These are phyloP conservation scores for Euphorbia schlechtendalii DNA, from an alignment of 441 rosid species.

Conservation along the genomic window DNA sequence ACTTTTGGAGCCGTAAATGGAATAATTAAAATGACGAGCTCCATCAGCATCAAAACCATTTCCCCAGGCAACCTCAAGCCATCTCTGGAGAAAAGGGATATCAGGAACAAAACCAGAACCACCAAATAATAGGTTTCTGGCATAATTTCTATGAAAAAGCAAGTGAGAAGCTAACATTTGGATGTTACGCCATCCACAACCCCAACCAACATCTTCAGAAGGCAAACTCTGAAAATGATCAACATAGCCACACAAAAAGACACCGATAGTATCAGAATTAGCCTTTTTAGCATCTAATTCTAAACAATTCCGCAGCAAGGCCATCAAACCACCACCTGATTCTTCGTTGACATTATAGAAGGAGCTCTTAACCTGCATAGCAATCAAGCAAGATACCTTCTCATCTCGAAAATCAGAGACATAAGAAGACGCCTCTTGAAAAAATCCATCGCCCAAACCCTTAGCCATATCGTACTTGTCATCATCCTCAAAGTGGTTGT, in stretches of 20 bases:
- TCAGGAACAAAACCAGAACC: slow-evolving; percentile 73
- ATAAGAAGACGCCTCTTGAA: slow-evolving; percentile 23
- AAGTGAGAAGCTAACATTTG: slow-evolving; percentile 76
- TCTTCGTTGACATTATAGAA: slow-evolving; percentile 33
- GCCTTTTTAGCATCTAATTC: slow-evolving; percentile 34
- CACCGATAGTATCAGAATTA: slow-evolving; percentile 18
- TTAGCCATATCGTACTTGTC: slow-evolving; percentile 26
- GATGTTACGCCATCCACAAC: slow-evolving; percentile 83
- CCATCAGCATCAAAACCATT: slow-evolving; percentile 64
- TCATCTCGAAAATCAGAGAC: not conserved
- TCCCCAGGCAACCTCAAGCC: slow-evolving; percentile 81
- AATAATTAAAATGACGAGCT: slow-evolving; percentile 46
- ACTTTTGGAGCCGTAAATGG: slow-evolving; percentile 41
- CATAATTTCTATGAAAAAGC: slow-evolving; percentile 44
- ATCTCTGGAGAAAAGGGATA: slow-evolving; percentile 54
- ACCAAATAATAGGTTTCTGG: slow-evolving; percentile 44
- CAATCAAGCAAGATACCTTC: slow-evolving; percentile 32
- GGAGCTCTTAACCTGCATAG: slow-evolving; percentile 37
- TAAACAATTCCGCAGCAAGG: slow-evolving; percentile 41
- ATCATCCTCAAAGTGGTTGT: too few species aligned
- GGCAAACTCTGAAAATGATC: slow-evolving; percentile 57
- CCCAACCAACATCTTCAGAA: slow-evolving; percentile 67
- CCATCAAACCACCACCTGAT: slow-evolving; percentile 42
- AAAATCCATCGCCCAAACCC: slow-evolving; percentile 34
- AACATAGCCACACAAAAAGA: slow-evolving; percentile 43